Conservation (phyloP, 2,329 filamentous ascomycete species). For the Ophiocordyceps polyrhachis-furcata region DNA sequence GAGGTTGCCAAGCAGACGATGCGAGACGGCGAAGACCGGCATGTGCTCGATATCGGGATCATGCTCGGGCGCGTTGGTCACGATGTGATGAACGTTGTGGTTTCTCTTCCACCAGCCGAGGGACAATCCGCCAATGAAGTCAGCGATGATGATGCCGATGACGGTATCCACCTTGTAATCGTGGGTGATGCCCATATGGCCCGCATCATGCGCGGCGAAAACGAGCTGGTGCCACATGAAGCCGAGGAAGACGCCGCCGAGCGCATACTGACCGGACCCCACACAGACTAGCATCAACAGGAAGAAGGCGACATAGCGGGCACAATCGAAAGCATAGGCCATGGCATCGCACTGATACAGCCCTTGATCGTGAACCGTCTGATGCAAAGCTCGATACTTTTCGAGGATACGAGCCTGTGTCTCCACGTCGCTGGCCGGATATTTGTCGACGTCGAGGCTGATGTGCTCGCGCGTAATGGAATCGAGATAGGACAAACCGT, state of each 20-base stretch:
- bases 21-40: conserved; percentile 74
- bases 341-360: conserved; percentile 73
- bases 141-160: conserved; percentile 78
- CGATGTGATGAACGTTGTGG: conserved; percentile 92
- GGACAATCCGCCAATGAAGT: conserved; percentile 76
- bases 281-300: conserved; percentile 42
- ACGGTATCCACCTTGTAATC: conserved; percentile 64
- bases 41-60: conserved; percentile 90
- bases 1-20: conserved; percentile 56
- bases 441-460: conserved; percentile 56
- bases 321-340: conserved; percentile 56
- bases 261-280: conserved; percentile 43
- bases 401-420: conserved; percentile 59
- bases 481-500: conserved; percentile 46
- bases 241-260: conserved; percentile 59
- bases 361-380: conserved; percentile 52
- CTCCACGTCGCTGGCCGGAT: conserved; percentile 54
- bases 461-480: conserved; percentile 54
- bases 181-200: conserved; percentile 95
- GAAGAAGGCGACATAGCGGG: conserved; percentile 51
- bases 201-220: conserved; percentile 86
- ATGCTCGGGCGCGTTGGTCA: conserved; percentile 88
- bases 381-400: conserved; percentile 66
- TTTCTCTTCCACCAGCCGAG: conserved; percentile 95
- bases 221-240: conserved; percentile 86